A percentile compares a stretch with the other conserved stretches of the same genome.
Evolutionary conservation across 306 rosid species (phyloP).

Genomic region (Trifolium dubium): DNA sequence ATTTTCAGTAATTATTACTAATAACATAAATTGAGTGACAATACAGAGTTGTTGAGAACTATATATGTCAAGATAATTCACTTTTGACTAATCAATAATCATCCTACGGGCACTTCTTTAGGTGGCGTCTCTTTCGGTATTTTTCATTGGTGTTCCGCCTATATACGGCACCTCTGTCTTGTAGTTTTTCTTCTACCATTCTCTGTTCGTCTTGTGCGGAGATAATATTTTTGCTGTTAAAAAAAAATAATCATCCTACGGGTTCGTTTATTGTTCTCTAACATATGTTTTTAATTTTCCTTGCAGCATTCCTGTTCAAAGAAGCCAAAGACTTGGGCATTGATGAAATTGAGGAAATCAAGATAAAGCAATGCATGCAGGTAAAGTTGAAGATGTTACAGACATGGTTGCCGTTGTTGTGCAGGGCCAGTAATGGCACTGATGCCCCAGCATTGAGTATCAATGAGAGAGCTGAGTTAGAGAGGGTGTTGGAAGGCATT

Average conservation of each 20-base stretch:
- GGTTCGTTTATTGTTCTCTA: neutral
- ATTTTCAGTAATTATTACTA: too few relatives aligned
- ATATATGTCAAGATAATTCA: neutral
- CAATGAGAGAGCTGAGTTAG: slow-evolving; percentile 56
- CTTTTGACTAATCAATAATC: too few relatives aligned
- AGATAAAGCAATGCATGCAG: slow-evolving; percentile 42
- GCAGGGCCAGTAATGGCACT: slow-evolving; percentile 69
- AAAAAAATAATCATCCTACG: neutral
- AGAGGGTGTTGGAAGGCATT: slow-evolving; percentile 61
- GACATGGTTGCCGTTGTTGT: slow-evolving; percentile 79
- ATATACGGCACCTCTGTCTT: too few relatives aligned
- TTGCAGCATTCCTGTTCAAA: slow-evolving; percentile 66
- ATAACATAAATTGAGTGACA: neutral
- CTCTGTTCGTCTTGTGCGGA: too few relatives aligned
- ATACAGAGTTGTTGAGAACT: neutral
- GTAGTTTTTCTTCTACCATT: too few relatives aligned
- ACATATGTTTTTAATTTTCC: slow-evolving; percentile 13
- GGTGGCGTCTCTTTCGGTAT: too few relatives aligned
- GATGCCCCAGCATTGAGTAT: slow-evolving; percentile 64
- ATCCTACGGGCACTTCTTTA: too few relatives aligned
- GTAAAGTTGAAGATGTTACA: slow-evolving; percentile 63
- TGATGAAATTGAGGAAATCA: slow-evolving; percentile 46
- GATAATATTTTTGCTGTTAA: too few relatives aligned
- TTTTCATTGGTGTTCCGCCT: too few relatives aligned
- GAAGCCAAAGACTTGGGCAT: slow-evolving; percentile 58